Conservation (phyloP, 331 rosid genomes). For the Rhamnella rubrinervis region DNA sequence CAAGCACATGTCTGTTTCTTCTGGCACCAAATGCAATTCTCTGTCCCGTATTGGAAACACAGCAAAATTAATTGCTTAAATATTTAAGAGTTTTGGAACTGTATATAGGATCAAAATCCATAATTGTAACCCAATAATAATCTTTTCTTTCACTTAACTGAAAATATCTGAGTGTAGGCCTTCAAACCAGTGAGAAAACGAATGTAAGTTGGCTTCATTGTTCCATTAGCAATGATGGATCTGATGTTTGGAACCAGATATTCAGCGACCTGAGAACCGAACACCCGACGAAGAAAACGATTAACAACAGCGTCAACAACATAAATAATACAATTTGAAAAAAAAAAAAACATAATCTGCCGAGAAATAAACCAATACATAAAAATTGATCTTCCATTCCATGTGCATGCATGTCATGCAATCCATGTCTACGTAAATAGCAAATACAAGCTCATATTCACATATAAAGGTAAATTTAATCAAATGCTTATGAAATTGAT, state of each 20-base stretch:
- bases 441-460: no score
- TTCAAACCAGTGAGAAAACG: constrained; percentile 88
- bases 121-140: not conserved
- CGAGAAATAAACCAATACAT: not conserved
- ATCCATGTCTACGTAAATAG: no score
- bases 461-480: no score
- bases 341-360: not conserved
- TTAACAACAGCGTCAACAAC: not conserved
- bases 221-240: constrained; percentile 59
- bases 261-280: constrained; percentile 71
- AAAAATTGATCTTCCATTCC: no score
- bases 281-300: constrained; percentile 8
- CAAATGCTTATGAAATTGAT: no score
- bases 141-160: constrained; percentile 49
- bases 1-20: constrained; percentile 74
- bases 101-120: not conserved
- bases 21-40: constrained; percentile 94
- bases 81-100: not conserved
- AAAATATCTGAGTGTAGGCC: constrained; percentile 89
- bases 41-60: constrained; percentile 41
- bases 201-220: constrained; percentile 78
- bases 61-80: not conserved
- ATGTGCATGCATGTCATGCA: no score
- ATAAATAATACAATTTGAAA: not conserved
- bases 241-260: constrained; percentile 81